Percentiles rank a stretch among this genome's conserved stretches.
Conservation (phyloP, 1,284 basidiomycete genomes). For the Hymenochaete sp. region DNA sequence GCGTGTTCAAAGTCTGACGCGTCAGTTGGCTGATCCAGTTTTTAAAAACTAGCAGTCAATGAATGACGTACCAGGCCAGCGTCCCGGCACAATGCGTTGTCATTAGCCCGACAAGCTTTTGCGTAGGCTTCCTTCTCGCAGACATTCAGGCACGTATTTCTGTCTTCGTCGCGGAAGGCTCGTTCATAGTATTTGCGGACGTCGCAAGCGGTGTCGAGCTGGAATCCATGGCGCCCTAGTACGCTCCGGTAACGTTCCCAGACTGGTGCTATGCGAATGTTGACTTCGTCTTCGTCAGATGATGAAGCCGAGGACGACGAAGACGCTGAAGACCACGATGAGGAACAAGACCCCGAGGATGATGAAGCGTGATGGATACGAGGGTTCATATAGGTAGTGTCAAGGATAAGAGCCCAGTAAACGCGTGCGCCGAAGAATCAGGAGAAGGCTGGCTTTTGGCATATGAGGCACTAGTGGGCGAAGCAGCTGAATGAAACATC, state of each 20-base stretch:
- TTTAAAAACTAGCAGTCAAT: not conserved
- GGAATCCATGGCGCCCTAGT: constrained; percentile 44
- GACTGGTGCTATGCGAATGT: constrained; percentile 47
- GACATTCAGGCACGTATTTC: constrained; percentile 27
- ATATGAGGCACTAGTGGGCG: not conserved
- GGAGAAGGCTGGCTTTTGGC: not conserved
- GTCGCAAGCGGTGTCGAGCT: constrained; percentile 58
- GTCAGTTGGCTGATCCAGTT: not conserved
- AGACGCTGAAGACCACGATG: constrained; percentile 9
- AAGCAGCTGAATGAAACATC: not conserved
- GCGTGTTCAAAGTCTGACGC: not conserved
- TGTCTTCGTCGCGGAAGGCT: constrained; percentile 22
- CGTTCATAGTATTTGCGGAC: constrained; percentile 47
- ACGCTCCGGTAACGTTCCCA: constrained; percentile 50
- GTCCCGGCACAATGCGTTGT: constrained; percentile 54
- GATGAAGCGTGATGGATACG: constrained; percentile 9
- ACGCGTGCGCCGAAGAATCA: constrained; percentile 3
- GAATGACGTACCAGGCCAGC: constrained; percentile 49
- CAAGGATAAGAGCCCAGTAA: not conserved
- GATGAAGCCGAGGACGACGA: constrained; percentile 16
- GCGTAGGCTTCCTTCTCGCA: not conserved
- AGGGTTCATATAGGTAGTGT: too few species aligned
- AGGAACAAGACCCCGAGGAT: constrained; percentile 5
- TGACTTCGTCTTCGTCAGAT: constrained; percentile 48
- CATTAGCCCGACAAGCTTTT: constrained; percentile 24